Evolutionary conservation across 768 basidiomycete genomes (phyloP), one percentile per base, ranked within the genome.

Genomic region (Chiua virens): DNA sequence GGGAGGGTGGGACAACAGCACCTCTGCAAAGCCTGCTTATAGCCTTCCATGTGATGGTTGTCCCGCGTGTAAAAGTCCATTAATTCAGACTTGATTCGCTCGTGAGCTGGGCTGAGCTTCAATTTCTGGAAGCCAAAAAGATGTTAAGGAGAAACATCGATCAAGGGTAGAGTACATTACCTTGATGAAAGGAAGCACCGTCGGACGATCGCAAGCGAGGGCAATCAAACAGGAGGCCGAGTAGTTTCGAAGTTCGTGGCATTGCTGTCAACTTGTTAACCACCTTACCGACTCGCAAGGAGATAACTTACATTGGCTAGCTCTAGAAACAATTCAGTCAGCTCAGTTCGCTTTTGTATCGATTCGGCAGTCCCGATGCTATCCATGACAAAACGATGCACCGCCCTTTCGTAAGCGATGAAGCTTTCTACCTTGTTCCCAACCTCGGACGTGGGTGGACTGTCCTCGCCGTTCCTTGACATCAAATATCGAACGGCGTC

Each of bases 161-260:
- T 10, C 28, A 18, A 36, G 40, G 20, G 27, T 39, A 11, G 18
- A 50, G 22, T 2, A 5, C 40, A 59, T 21, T 35, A 68, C 65
- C 42, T 59, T 43, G 17, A 67, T 55, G 42, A 68, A 67, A 17
- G 65, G 65, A 28, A 67, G 62, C 15, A 80, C 67, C 8, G 71
- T 62, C 2, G 69, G 69, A 42, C 68, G 67, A n/a, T 70, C 72
- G 28, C 81, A 66, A 9, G 75, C 79, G 14, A 64, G 59, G 20
- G 69, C 69, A 15, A 82, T 73, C 27, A 71, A 58, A 46, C 71
- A 68, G 15, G 78, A 73, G 14, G 64, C 67, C 28, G 72, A 73
- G 49, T 73, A 81, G 50, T 82, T 80, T 32, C 76, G 71, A 22
- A 77, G 61, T 20, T 67, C 64, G 28, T 79, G 63, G 42, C 77